Evolutionary conservation across 2,329 filamentous ascomycete genomes (phyloP), one percentile per base, ranked within the genome.

Genomic region (Tolypocladium pustulatum): DNA sequence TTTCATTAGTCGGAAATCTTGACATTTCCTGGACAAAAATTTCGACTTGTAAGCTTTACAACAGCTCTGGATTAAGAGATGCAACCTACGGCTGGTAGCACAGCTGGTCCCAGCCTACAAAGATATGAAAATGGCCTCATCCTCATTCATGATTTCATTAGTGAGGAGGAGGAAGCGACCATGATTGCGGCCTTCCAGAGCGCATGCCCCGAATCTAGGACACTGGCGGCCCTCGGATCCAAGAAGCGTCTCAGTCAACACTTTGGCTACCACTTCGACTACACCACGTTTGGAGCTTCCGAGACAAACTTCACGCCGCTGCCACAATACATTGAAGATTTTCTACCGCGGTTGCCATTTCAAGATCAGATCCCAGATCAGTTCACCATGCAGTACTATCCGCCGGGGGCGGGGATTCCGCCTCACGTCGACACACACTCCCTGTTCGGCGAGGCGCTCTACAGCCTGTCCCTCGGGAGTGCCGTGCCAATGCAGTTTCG

Each of bases 371-470:
- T 72, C 0, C 80, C 81, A 0, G 81, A 83, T 56, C 82, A 85
- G 65, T 81, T 85, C 62, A 84, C 81, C 62, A 70, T 84, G 20
- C 82, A 85, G 68, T 78, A 83, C 65, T 85, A 85, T 65, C 79
- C 82, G 0, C 82, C 82, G 0, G 82, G 82, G 7, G 73, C 78
- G 0, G 82, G 82, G 1, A 85, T 85, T 63, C 82, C 82, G 12
- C 82, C 82, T 0, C 82, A 85, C 63, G 81, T 81, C 57, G 82
- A 85, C 68, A 82, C 82, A 3, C 82, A 84, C 67, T 54, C 40
- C 17, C 25, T 57, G 12, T 60, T 46, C 34, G 58, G 53, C 58
- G 54, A 60, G 57, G 41, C 55, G 30, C 51, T 60, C 15, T 60
- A 60, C 25, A 52, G 43, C n/a, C 56, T 60, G 3, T 60, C 58